phyloP scores from a whole-genome alignment of 139 green algal species.

The Chloropicon primus region DNA sequence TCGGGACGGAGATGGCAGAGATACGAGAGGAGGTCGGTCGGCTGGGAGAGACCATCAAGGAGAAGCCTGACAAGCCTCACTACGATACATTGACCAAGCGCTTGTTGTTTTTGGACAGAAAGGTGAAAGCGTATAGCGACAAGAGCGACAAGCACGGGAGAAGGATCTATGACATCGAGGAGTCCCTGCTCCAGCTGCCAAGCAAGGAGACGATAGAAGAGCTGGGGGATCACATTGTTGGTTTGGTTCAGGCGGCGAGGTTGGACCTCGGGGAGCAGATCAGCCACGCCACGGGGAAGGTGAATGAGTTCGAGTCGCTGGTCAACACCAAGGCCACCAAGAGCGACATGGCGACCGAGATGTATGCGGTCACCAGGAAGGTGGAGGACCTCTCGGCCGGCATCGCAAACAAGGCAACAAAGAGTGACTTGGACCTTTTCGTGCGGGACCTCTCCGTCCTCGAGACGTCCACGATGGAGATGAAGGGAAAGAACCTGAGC shows the following conservation, averaged over 20 bases:
- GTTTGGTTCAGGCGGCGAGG: background rate
- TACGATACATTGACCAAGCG: background rate
- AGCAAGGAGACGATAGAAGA: background rate
- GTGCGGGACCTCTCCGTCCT: background rate
- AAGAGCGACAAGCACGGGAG: background rate
- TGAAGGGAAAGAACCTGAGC: background rate
- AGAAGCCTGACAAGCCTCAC: background rate
- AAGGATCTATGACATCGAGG: background rate
- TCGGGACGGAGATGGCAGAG: background rate
- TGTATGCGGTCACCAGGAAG: background rate
- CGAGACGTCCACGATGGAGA: background rate
- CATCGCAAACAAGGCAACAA: background rate
- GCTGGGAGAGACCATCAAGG: background rate
- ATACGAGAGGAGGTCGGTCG: background rate
- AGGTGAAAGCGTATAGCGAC: background rate
- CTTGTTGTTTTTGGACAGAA: background rate
- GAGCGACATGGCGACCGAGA: background rate
- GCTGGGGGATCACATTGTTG: background rate
- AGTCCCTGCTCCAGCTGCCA: background rate
- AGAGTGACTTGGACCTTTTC: background rate
- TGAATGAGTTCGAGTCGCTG: background rate
- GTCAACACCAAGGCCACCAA: background rate
- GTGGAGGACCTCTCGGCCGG: background rate
- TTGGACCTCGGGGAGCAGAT: background rate
- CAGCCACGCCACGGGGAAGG: background rate